phyloP scores from a whole-genome alignment of 345 rosid species.

The Mallotus nudiflorus region DNA sequence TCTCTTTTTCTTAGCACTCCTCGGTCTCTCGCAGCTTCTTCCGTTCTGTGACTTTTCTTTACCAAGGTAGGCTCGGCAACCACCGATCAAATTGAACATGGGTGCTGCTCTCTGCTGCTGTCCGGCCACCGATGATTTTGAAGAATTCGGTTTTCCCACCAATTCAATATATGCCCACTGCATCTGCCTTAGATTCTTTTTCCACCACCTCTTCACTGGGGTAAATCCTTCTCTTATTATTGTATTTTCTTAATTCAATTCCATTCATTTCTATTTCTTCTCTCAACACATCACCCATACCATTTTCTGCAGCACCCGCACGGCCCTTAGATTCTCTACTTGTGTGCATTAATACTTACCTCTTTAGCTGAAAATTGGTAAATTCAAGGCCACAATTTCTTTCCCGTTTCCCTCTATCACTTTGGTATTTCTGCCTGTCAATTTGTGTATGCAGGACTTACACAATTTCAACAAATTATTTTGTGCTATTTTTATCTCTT shows the following conservation, averaged over 20 bases:
- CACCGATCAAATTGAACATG: conserved; percentile 26
- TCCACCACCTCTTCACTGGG: conserved; percentile 54
- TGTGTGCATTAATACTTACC: too few species aligned
- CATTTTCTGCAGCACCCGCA: too few species aligned
- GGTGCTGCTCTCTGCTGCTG: conserved; percentile 66
- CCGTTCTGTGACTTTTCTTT: not conserved
- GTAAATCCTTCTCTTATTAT: conserved; percentile 24
- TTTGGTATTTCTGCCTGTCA: too few species aligned
- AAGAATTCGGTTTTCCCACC: conserved; percentile 46
- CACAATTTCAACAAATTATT: not conserved
- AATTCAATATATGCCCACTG: conserved; percentile 56
- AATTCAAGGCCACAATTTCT: too few species aligned
- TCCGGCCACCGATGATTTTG: conserved; percentile 51
- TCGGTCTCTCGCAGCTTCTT: too few species aligned
- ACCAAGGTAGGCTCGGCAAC: conserved; percentile 1
- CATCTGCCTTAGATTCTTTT: conserved; percentile 46
- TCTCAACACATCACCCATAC: too few species aligned
- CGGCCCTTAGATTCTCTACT: too few species aligned
- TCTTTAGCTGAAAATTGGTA: too few species aligned
- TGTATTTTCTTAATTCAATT: too few species aligned
- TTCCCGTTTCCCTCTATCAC: not conserved
- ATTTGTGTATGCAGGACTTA: too few species aligned
- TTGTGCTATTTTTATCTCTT: not conserved
- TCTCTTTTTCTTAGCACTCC: too few species aligned
- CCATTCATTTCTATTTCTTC: too few species aligned